A percentile compares a stretch with the other conserved stretches of the same genome.
These are phyloP conservation scores for Salvia miltiorrhiza DNA, from an alignment of 257 asterid species.

Conservation along the genomic window DNA sequence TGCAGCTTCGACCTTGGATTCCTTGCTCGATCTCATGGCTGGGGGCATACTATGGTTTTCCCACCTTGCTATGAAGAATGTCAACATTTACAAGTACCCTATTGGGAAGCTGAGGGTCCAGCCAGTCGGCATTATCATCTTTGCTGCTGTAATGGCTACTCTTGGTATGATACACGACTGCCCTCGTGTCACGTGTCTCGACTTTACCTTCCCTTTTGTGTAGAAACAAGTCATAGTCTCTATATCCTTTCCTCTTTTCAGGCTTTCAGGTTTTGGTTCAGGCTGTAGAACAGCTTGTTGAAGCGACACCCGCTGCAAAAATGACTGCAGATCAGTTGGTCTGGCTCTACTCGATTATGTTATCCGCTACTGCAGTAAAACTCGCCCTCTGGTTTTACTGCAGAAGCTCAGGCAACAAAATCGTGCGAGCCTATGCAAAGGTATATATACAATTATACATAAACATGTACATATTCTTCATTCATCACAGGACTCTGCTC, in stretches of 20 bases:
- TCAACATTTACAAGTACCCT: slow-evolving; percentile 84
- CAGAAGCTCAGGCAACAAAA: slow-evolving; percentile 70
- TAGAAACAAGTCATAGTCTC: background rate
- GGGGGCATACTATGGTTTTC: slow-evolving; percentile 93
- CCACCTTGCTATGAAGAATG: slow-evolving; percentile 75
- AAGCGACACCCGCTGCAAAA: slow-evolving; percentile 47
- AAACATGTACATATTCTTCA: background rate
- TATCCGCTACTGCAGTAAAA: slow-evolving; percentile 70
- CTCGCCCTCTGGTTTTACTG: slow-evolving; percentile 88
- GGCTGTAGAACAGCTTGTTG: slow-evolving; percentile 64
- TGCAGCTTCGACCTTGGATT: slow-evolving; percentile 96
- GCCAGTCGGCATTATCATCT: slow-evolving; percentile 89
- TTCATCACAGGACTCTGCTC: background rate
- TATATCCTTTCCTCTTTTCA: slow-evolving; percentile 5
- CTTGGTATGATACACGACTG: slow-evolving; percentile 48
- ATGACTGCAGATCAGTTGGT: slow-evolving; percentile 52
- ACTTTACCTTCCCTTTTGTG: background rate
- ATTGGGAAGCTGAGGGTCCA: slow-evolving; percentile 94
- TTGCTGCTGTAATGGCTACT: slow-evolving; percentile 97
- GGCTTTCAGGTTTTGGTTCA: slow-evolving; percentile 89
- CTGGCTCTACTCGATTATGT: slow-evolving; percentile 82
- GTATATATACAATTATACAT: too few relatives aligned
- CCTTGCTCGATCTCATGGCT: slow-evolving; percentile 94
- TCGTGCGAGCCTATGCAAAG: slow-evolving; percentile 94
- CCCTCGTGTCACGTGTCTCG: background rate